A percentile compares a stretch with the other conserved stretches of the same genome.
phyloP scores from a whole-genome alignment of 352 stramenopile genomes.

The Pythium brassicae region DNA sequence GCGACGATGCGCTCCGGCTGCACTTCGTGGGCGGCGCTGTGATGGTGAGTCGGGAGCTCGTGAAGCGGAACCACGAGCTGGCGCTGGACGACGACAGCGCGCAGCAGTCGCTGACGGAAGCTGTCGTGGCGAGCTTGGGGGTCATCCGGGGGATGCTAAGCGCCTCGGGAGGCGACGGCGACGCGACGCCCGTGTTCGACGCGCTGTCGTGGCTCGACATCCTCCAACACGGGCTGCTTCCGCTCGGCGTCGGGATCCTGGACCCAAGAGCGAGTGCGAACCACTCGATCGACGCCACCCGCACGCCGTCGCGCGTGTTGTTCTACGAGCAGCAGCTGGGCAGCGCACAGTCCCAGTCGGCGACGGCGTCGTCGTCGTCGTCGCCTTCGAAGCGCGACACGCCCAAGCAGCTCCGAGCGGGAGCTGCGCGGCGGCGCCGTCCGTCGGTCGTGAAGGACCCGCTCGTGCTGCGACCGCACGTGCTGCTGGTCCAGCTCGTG shows the following conservation, averaged over 20 bases:
- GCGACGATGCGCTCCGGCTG: constrained; percentile 31
- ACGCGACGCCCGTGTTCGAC: constrained; percentile 23
- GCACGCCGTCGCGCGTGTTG: constrained; percentile 20
- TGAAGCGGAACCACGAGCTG: constrained; percentile 20
- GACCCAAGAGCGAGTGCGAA: constrained; percentile 14
- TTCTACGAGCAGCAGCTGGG: constrained; percentile 52
- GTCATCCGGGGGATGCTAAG: constrained; percentile 50
- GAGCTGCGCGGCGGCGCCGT: constrained; percentile 24
- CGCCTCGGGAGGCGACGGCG: constrained; percentile 21
- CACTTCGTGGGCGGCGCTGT: constrained; percentile 55
- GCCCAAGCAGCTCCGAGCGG: background rate
- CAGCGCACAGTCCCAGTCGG: too few relatives aligned
- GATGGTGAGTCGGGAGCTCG: constrained; percentile 39
- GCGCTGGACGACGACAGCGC: constrained; percentile 7
- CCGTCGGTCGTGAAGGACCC: constrained; percentile 61
- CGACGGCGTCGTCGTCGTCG: background rate
- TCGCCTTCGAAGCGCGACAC: background rate
- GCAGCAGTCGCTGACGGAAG: constrained; percentile 26
- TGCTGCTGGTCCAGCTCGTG: constrained; percentile 56
- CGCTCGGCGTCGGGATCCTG: constrained; percentile 53
- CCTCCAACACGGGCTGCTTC: constrained; percentile 47
- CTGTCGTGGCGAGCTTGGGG: constrained; percentile 37
- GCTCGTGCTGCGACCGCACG: constrained; percentile 44
- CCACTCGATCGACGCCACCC: background rate
- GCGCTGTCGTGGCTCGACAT: constrained; percentile 54